Conservation (phyloP, 257 asterid genomes). For the Catharanthus roseus region DNA sequence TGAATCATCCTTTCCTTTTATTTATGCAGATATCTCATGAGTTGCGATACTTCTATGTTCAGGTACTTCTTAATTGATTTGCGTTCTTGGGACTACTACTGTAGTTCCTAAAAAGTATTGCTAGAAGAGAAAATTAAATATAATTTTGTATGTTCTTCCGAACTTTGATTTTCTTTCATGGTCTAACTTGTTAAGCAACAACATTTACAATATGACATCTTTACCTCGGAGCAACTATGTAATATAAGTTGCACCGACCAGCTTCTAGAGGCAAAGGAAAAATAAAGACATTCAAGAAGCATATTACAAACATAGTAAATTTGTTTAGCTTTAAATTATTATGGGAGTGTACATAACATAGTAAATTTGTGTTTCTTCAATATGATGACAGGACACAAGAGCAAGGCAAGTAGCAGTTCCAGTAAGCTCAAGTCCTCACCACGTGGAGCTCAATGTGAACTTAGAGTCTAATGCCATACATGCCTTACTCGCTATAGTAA, state of each 20-base stretch:
- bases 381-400: conserved; percentile 52
- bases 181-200: not conserved
- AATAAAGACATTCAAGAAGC: not conserved
- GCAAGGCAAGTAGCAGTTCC: conserved; percentile 60
- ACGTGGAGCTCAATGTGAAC: conserved; percentile 65
- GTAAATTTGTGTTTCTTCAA: not conserved
- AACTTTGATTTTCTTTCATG: not conserved
- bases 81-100: not conserved
- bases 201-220: not conserved
- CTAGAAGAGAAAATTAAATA: not conserved
- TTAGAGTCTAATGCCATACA: conserved; percentile 56
- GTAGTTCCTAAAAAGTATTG: not conserved
- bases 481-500: conserved; percentile 68
- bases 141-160: not conserved
- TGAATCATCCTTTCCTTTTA: not conserved
- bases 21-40: conserved; percentile 68
- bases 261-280: not conserved
- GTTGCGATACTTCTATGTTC: conserved; percentile 50
- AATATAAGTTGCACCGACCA: not conserved
- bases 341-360: not conserved
- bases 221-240: not conserved
- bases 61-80: conserved; percentile 35
- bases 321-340: not conserved
- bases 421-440: conserved; percentile 74
- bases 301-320: not conserved